phyloP scores from a whole-genome alignment of 2,329 filamentous ascomycete genomes.

The Neonectria coccinea region DNA sequence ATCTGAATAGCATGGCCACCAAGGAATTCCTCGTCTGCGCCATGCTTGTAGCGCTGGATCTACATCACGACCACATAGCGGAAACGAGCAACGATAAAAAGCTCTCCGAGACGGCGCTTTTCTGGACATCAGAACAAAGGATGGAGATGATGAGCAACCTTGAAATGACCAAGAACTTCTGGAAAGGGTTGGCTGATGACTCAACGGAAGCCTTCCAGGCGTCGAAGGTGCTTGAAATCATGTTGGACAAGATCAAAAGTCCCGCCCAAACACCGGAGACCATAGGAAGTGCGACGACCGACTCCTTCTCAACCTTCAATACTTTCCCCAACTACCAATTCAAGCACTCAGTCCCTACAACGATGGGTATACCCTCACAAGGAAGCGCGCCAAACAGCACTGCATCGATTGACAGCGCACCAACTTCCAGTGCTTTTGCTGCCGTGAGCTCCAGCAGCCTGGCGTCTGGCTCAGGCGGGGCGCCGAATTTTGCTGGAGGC shows the following conservation, averaged over 20 bases:
- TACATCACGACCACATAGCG: neutral
- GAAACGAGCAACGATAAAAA: neutral
- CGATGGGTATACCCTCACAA: neutral
- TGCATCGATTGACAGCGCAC: neutral
- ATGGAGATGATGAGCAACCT: constrained; percentile 82
- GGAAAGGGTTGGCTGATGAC: constrained; percentile 79
- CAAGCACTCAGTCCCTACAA: neutral
- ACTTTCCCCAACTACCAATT: neutral
- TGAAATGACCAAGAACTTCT: constrained; percentile 80
- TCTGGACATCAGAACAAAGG: constrained; percentile 69
- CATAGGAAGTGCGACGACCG: neutral
- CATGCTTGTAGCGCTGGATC: neutral
- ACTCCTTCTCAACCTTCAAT: neutral
- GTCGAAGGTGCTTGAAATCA: constrained; percentile 80
- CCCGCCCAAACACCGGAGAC: constrained; percentile 21
- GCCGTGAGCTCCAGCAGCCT: neutral
- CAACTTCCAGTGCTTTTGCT: neutral
- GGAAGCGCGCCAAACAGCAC: neutral
- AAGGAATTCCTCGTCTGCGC: neutral
- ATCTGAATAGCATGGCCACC: neutral
- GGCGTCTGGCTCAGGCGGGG: neutral
- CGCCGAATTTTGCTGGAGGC: neutral
- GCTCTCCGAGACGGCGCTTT: neutral
- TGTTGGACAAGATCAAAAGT: constrained; percentile 78
- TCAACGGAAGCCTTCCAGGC: constrained; percentile 94